Evolutionary conservation across 2,329 filamentous ascomycete genomes (phyloP).

Genomic region (Talaromyces sp.): DNA sequence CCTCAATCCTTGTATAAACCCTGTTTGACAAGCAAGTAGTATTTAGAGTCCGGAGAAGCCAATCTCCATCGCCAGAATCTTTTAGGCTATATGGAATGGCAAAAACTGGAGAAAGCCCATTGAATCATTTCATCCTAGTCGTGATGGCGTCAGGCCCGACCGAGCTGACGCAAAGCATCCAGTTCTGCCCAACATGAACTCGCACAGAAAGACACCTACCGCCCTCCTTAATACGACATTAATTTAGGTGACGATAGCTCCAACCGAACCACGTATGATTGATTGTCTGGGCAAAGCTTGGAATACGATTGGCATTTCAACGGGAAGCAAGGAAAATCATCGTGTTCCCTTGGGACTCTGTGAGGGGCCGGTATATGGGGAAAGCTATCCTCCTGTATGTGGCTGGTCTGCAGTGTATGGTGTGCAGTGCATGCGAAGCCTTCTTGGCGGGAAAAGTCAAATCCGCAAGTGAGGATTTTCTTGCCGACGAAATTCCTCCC

Average conservation of each 20-base stretch:
- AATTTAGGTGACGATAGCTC: background rate
- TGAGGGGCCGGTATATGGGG: background rate
- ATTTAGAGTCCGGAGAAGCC: background rate
- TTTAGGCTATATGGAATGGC: background rate
- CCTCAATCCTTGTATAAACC: background rate
- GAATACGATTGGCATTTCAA: background rate
- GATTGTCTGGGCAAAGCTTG: background rate
- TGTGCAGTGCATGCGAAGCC: too few species aligned
- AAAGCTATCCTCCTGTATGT: background rate
- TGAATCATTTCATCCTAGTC: background rate
- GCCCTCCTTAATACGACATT: background rate
- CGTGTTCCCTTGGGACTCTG: background rate
- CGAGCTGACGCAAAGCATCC: constrained; percentile 3
- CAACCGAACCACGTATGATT: background rate
- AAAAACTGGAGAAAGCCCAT: background rate
- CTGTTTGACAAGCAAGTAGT: background rate
- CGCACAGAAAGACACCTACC: background rate
- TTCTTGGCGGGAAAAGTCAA: constrained; percentile 3
- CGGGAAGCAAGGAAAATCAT: background rate
- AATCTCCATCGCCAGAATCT: background rate
- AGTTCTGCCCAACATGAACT: background rate
- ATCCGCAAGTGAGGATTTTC: constrained; percentile 4
- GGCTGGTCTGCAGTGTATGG: background rate
- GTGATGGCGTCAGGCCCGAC: background rate
- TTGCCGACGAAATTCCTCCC: constrained; percentile 15